Conservation (phyloP, 2,329 filamentous ascomycete genomes). For the Neodidymelliopsis sp. region DNA sequence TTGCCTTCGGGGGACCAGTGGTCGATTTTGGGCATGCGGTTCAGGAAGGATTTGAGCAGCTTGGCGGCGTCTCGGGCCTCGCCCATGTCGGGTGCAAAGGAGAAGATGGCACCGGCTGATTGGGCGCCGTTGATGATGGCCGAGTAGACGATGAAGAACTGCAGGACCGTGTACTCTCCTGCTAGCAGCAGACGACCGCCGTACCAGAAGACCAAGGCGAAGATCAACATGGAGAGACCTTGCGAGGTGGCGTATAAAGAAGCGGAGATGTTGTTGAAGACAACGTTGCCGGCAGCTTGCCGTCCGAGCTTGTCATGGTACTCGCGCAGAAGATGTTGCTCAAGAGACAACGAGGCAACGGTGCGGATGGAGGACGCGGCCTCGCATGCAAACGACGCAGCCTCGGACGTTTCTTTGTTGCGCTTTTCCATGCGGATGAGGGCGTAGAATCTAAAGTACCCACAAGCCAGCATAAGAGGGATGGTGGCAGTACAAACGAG, state of each 20-base stretch:
- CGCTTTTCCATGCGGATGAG: constrained; percentile 82
- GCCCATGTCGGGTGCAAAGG: constrained; percentile 95
- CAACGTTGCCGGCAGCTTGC: constrained; percentile 74
- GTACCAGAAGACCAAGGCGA: constrained; percentile 51
- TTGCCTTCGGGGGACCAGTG: constrained; percentile 49
- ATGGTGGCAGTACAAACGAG: constrained; percentile 83
- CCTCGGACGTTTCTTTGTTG: constrained; percentile 78
- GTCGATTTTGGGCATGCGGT: constrained; percentile 77
- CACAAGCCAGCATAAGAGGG: constrained; percentile 78
- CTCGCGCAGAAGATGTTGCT: constrained; percentile 76
- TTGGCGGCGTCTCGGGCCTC: constrained; percentile 87
- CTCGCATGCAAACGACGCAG: constrained; percentile 90
- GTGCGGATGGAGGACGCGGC: constrained; percentile 94
- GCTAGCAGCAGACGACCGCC: constrained; percentile 42
- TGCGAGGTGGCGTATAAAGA: constrained; percentile 84
- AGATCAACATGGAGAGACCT: constrained; percentile 66
- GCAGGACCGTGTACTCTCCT: constrained; percentile 71
- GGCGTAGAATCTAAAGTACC: constrained; percentile 87
- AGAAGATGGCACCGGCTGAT: constrained; percentile 90
- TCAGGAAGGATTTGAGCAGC: constrained; percentile 83
- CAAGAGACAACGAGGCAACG: constrained; percentile 89
- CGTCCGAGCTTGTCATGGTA: constrained; percentile 74
- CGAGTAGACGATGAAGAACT: constrained; percentile 92
- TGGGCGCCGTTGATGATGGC: constrained; percentile 91
- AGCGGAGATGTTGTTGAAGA: constrained; percentile 78